phyloP scores from a whole-genome alignment of 2,329 filamentous ascomycete species.

The Elsinoe ampelina region DNA sequence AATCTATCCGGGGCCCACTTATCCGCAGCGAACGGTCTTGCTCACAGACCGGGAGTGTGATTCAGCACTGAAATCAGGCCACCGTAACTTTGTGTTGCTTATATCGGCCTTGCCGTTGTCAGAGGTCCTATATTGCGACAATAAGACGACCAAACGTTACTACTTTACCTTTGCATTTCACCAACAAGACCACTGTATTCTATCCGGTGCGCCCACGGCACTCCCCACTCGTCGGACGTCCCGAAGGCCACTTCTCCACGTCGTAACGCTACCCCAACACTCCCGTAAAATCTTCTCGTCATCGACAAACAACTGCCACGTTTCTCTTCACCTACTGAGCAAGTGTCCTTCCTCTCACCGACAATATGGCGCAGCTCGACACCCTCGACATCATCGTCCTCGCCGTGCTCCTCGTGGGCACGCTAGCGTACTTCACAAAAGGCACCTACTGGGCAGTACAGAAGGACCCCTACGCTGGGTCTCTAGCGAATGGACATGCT shows the following conservation, averaged over 20 bases:
- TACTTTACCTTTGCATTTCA: background rate
- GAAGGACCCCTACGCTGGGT: slow-evolving; percentile 79
- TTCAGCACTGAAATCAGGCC: slow-evolving; percentile 11
- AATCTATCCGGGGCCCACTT: background rate
- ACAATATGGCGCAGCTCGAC: slow-evolving; percentile 82
- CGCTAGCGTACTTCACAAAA: slow-evolving; percentile 93
- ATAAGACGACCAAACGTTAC: background rate
- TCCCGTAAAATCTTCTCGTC: slow-evolving; percentile 1
- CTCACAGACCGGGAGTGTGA: background rate
- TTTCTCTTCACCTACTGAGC: background rate
- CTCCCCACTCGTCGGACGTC: background rate
- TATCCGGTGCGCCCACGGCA: background rate
- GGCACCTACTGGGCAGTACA: slow-evolving; percentile 83
- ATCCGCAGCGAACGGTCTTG: background rate
- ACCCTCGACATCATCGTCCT: slow-evolving; percentile 93
- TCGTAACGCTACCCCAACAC: slow-evolving; percentile 8
- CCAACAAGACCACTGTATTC: background rate
- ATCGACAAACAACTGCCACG: background rate
- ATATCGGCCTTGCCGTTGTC: slow-evolving; percentile 5
- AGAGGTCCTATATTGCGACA: background rate
- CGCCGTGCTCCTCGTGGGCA: slow-evolving; percentile 71
- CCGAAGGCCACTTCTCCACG: slow-evolving; percentile 7
- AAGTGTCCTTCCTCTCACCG: background rate
- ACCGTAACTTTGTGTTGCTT: slow-evolving; percentile 10
- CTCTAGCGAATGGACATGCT: slow-evolving; percentile 56